Percentiles rank a stretch among this genome's conserved stretches.
Evolutionary conservation across 1,139 yeast genomes (phyloP).

Genomic region (Pichia sp.): DNA sequence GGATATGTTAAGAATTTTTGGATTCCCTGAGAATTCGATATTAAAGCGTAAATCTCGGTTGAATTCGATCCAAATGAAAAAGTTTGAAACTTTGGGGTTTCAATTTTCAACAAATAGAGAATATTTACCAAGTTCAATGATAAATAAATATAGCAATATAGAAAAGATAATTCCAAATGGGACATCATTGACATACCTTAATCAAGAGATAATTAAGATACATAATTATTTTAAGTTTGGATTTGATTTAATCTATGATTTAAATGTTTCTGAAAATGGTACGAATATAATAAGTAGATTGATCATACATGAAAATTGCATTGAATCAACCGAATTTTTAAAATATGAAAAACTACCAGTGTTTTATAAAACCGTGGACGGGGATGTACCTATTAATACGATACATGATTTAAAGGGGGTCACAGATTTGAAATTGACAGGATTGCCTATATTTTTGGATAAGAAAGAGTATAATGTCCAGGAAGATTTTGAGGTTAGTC

Average conservation of each 20-base stretch:
- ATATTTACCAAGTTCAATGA: slow-evolving; percentile 4
- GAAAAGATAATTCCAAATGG: neutral
- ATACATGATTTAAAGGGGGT: neutral
- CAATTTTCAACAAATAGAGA: slow-evolving; percentile 31
- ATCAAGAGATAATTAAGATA: slow-evolving; percentile 30
- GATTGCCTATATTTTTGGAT: slow-evolving; percentile 40
- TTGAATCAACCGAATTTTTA: slow-evolving; percentile 43
- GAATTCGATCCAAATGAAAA: slow-evolving; percentile 7
- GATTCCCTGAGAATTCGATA: slow-evolving; percentile 53
- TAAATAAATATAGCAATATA: neutral
- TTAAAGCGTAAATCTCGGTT: slow-evolving; percentile 31
- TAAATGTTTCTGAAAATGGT: slow-evolving; percentile 26
- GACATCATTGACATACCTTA: neutral
- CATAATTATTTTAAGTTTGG: slow-evolving; percentile 53
- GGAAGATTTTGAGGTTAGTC: slow-evolving; percentile 17
- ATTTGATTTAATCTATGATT: slow-evolving; percentile 45
- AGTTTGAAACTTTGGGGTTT: slow-evolving; percentile 35
- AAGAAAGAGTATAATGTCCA: slow-evolving; percentile 43
- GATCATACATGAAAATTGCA: slow-evolving; percentile 45
- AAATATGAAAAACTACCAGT: slow-evolving; percentile 36
- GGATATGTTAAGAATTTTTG: slow-evolving; percentile 40
- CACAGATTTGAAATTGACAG: neutral
- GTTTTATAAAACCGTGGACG: slow-evolving; percentile 1
- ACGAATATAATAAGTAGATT: slow-evolving; percentile 37
- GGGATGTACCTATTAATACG: neutral